Evolutionary conservation across 805 yeast species (phyloP), one percentile per base, ranked within the genome.

Genomic region (Dipodascopsis uninucleata): DNA sequence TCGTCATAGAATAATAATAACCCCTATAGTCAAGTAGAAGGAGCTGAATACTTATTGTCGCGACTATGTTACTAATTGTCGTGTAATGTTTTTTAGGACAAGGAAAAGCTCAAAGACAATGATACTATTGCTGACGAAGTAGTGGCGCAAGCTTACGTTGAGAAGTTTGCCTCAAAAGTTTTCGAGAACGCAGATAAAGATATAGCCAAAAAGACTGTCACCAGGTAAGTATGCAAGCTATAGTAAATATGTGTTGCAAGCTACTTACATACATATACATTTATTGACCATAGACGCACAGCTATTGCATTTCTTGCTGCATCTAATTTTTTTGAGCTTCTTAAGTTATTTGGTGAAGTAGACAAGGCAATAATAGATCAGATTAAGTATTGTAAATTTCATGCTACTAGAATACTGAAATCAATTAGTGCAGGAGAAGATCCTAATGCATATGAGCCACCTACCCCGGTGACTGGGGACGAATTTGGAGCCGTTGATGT

Each of bases 321-420:
- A 7, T 65, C 74, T 1, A 73, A 71, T 33, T 80, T 82, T 52
- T 68, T 76, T 47, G 75, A 71, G 18, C 61, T 81, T 5, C 57
- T 76, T 45, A 68, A 67, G 33, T 58, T 78, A 12, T 77, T 69
- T 34, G 43, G 45, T 18, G 47, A 39, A 9, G 41, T 47, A 3
- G 55, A 51, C 34, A 21, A 43, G 26, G 25, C 20, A 3, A n/a
- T 62, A 3, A 41, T 55, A 28, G 64, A 65, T 38, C 76, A 77
- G 58, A 68, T 72, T 36, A 78, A 77, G 57, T 83, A 76, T 53
- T 76, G 84, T 12, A 81, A 81, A 59, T 81, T 68, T 58, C 82
- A 79, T 51, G 76, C 82, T 12, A 72, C 77, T 5, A 63, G 84
- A 29, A 79, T 81, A 22, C 59, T 81, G 41, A 73, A 69, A 49